These are phyloP conservation scores for Cymbidium sinense DNA, from an alignment of 106 monocot genomes.

Conservation along the genomic window DNA sequence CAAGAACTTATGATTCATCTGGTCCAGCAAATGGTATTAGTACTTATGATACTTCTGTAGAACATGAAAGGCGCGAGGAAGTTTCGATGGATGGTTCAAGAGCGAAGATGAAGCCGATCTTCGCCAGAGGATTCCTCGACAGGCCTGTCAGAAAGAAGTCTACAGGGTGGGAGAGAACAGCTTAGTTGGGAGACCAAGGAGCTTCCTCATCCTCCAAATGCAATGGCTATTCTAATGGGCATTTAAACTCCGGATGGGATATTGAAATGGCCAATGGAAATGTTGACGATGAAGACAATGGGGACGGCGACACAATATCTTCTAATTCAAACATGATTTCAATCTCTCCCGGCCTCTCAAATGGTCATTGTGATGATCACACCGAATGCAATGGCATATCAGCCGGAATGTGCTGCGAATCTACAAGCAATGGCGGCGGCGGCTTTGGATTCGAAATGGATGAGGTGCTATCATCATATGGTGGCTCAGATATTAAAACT, in stretches of 20 bases:
- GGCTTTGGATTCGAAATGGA: too few relatives aligned
- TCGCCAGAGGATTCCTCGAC: slow-evolving; percentile 30
- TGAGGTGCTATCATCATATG: too few relatives aligned
- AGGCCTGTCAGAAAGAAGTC: slow-evolving; percentile 12
- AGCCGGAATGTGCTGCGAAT: too few relatives aligned
- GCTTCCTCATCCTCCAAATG: background rate
- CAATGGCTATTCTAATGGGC: slow-evolving; percentile 16
- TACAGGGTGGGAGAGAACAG: background rate
- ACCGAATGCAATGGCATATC: slow-evolving; percentile 1
- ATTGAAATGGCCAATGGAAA: background rate
- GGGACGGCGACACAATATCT: background rate
- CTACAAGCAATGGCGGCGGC: too few relatives aligned
- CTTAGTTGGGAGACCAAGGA: background rate
- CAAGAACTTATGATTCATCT: too few relatives aligned
- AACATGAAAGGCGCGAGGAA: background rate
- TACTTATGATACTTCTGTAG: background rate
- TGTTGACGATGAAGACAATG: too few relatives aligned
- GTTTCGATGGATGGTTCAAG: slow-evolving; percentile 3
- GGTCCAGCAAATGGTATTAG: background rate
- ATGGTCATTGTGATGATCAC: background rate
- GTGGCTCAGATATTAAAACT: too few relatives aligned
- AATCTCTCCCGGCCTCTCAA: too few relatives aligned
- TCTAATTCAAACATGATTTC: too few relatives aligned
- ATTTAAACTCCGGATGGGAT: background rate
- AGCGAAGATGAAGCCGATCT: slow-evolving; percentile 15